Conservation (phyloP, 73 alveolate genomes). For the Tetrahymena malaccensis region DNA sequence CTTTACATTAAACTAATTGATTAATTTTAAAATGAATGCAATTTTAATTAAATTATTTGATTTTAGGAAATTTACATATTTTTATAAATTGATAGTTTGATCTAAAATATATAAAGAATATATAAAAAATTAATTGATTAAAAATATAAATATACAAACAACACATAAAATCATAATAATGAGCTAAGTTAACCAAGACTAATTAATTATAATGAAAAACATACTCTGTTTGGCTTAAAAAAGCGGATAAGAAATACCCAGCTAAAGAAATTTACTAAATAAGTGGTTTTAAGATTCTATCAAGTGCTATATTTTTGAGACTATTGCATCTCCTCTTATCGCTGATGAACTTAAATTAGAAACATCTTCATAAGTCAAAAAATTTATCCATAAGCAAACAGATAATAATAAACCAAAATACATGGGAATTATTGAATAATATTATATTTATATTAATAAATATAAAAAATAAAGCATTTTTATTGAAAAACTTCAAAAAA, state of each 20-base stretch:
- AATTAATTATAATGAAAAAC: too few species aligned
- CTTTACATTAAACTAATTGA: too few species aligned
- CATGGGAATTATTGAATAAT: background rate
- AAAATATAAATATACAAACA: too few species aligned
- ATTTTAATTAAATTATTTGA: too few species aligned
- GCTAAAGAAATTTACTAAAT: background rate
- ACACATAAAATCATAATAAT: background rate
- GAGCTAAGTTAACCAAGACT: background rate
- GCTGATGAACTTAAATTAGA: background rate
- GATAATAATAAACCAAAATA: background rate
- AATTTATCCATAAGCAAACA: background rate
- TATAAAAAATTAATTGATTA: too few species aligned
- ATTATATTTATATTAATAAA: too few species aligned
- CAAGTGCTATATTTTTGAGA: background rate
- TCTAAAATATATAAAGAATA: too few species aligned
- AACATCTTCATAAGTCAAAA: background rate
- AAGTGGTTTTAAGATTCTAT: background rate
- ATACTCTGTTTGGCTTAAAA: background rate
- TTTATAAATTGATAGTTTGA: too few species aligned
- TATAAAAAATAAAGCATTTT: too few species aligned
- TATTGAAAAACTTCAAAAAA: too few species aligned
- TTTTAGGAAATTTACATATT: too few species aligned
- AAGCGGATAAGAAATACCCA: background rate
- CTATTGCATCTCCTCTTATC: background rate
- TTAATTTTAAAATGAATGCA: too few species aligned